Percentiles rank a stretch among this genome's conserved stretches.
Conservation (phyloP, 2,329 filamentous ascomycete genomes). For the Aspergillus brasiliensis region DNA sequence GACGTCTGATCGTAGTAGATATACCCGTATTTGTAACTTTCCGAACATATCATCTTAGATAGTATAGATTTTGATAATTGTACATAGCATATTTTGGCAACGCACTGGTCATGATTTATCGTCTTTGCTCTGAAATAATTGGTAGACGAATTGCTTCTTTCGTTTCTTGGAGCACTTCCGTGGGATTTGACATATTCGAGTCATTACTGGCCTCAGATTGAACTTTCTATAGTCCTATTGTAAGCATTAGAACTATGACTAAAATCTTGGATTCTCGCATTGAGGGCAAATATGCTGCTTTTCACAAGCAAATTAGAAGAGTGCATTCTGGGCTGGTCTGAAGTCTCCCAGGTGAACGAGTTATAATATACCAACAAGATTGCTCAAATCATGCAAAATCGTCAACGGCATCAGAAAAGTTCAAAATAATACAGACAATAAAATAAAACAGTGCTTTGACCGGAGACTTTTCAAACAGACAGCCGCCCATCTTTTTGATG, state of each 20-base stretch:
- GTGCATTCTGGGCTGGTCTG: neutral
- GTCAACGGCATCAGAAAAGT: too few relatives aligned
- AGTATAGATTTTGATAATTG: neutral
- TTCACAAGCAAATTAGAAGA: neutral
- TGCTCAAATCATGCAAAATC: too few relatives aligned
- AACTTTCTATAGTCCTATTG: too few relatives aligned
- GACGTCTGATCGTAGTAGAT: constrained; percentile 14
- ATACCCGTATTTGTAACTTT: neutral
- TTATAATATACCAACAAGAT: too few relatives aligned
- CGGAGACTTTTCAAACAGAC: constrained; percentile 25
- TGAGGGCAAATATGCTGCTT: too few relatives aligned
- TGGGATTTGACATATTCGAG: too few relatives aligned
- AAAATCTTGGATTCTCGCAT: too few relatives aligned
- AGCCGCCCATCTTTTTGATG: constrained; percentile 28
- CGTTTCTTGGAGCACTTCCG: too few relatives aligned
- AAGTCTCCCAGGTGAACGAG: neutral
- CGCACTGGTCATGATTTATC: neutral
- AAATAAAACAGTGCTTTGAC: constrained; percentile 12
- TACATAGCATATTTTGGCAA: neutral
- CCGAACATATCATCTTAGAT: neutral
- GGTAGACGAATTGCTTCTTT: too few relatives aligned
- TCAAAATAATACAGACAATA: constrained; percentile 10
- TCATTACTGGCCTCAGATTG: too few relatives aligned
- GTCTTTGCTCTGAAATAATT: too few relatives aligned
- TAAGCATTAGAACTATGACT: too few relatives aligned